These are phyloP conservation scores for Wickerhamiella kurtzmanii DNA, from an alignment of 805 yeast species.

Conservation along the genomic window DNA sequence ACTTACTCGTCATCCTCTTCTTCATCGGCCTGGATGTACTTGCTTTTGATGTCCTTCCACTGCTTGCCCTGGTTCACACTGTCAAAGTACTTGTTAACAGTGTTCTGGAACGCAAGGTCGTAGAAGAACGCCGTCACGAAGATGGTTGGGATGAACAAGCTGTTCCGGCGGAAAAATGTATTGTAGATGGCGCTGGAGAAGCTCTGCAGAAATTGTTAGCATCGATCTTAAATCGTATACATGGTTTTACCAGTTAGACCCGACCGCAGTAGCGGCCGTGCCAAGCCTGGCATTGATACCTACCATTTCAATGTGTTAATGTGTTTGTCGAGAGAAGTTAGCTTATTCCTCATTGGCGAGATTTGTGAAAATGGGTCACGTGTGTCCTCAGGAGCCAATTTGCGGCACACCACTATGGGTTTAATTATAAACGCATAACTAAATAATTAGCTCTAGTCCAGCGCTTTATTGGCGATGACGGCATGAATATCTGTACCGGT, in stretches of 20 bases:
- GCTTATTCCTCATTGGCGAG: constrained; percentile 15
- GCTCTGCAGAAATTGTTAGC: constrained; percentile 17
- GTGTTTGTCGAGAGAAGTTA: constrained; percentile 1
- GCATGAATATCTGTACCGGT: too few species aligned
- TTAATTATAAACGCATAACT: constrained; percentile 44
- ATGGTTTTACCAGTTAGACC: too few species aligned
- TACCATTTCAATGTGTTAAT: constrained; percentile 7
- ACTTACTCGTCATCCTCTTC: constrained; percentile 17
- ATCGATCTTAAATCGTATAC: too few species aligned
- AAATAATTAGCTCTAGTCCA: too few species aligned
- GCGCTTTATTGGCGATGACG: too few species aligned
- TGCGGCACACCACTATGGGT: constrained; percentile 31
- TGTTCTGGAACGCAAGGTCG: constrained; percentile 29
- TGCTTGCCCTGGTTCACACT: constrained; percentile 27
- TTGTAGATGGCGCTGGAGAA: constrained; percentile 42
- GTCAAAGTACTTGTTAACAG: constrained; percentile 27
- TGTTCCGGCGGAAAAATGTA: constrained; percentile 75
- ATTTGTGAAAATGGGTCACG: constrained; percentile 5
- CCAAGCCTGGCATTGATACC: too few species aligned
- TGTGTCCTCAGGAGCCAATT: constrained; percentile 13
- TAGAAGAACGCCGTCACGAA: constrained; percentile 76
- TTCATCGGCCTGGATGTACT: constrained; percentile 20
- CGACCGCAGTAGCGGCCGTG: too few species aligned
- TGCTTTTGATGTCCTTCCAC: constrained; percentile 23
- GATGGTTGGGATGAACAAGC: constrained; percentile 70